Conservation (phyloP, 805 yeast genomes). For the Candida nemodendra region DNA sequence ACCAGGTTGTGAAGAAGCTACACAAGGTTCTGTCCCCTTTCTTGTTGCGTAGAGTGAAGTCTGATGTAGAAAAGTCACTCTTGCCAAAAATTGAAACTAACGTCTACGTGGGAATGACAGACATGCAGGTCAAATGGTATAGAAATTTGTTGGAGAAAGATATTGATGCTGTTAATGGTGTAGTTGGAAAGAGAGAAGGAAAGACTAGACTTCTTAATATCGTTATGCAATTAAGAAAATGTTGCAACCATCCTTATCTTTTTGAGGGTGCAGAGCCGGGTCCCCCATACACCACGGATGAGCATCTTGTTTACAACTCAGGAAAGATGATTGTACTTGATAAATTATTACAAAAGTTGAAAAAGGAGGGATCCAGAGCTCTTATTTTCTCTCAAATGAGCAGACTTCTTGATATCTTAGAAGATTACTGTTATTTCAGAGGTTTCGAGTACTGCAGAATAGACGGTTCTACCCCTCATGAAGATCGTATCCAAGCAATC, state of each 20-base stretch:
- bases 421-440: slow-evolving; percentile 86
- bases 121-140: slow-evolving; percentile 94
- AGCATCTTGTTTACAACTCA: slow-evolving; percentile 84
- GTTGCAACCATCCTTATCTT: slow-evolving; percentile 95
- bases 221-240: slow-evolving; percentile 94
- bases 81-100: slow-evolving; percentile 89
- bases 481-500: slow-evolving; percentile 86
- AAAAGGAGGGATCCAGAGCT: slow-evolving; percentile 81
- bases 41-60: slow-evolving; percentile 80
- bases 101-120: slow-evolving; percentile 90
- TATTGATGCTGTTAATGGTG: slow-evolving; percentile 95
- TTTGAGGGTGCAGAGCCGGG: slow-evolving; percentile 99
- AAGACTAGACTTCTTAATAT: slow-evolving; percentile 88
- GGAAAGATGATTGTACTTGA: slow-evolving; percentile 91
- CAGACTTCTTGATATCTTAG: slow-evolving; percentile 81
- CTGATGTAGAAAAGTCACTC: slow-evolving; percentile 89
- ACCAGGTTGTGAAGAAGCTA: slow-evolving; percentile 79
- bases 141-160: slow-evolving; percentile 85
- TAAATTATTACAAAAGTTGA: slow-evolving; percentile 69
- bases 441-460: slow-evolving; percentile 86
- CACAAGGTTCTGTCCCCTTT: slow-evolving; percentile 90
- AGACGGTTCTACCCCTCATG: slow-evolving; percentile 92
- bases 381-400: slow-evolving; percentile 93
- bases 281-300: slow-evolving; percentile 95
- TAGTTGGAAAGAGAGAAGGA: slow-evolving; percentile 89